Evolutionary conservation across 2,329 filamentous ascomycete species (phyloP).

Genomic region (Talaromyces marneffei): DNA sequence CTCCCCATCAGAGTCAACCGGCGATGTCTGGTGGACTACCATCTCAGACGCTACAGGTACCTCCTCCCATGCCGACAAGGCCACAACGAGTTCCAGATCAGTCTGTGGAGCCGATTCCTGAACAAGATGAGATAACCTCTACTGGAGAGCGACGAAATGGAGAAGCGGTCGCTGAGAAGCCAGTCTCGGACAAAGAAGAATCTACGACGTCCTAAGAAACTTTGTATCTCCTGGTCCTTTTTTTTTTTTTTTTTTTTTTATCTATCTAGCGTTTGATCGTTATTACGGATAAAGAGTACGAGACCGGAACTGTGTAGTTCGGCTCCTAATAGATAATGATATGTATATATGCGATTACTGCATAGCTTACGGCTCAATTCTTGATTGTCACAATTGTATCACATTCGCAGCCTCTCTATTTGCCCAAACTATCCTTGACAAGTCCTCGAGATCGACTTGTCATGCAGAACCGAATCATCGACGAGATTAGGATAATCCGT

Average conservation of each 20-base stretch:
- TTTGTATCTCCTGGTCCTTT: neutral
- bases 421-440: neutral
- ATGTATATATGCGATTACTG: neutral
- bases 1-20: neutral
- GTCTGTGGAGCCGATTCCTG: neutral
- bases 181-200: neutral
- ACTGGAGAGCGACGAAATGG: neutral
- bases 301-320: neutral
- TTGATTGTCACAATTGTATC: neutral
- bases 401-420: neutral
- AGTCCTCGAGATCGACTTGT: neutral
- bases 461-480: neutral
- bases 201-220: neutral
- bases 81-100: neutral
- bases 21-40: neutral
- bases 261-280: neutral
- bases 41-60: neutral
- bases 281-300: neutral
- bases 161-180: neutral
- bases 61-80: neutral
- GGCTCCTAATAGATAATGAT: neutral
- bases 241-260: neutral
- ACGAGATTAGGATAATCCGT: neutral
- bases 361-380: neutral
- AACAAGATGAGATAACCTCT: constrained; percentile 4